Evolutionary conservation across 75 land plant species (phyloP).

Genomic region (Sequoia sempervirens): DNA sequence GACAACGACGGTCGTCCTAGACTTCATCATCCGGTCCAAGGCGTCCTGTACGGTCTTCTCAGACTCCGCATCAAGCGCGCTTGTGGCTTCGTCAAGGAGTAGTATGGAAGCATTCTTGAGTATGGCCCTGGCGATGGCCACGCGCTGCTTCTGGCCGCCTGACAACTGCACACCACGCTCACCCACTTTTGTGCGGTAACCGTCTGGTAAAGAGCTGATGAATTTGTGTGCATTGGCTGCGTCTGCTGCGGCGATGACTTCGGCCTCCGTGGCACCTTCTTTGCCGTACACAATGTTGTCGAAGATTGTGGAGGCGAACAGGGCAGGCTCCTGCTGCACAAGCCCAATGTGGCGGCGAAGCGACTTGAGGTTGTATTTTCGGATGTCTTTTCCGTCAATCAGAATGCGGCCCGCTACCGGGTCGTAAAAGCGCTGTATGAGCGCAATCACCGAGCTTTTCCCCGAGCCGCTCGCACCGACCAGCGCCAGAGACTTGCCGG

Average conservation of each 20-base stretch:
- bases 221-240: slow-evolving; percentile 83
- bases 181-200: slow-evolving; percentile 73
- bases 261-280: slow-evolving; percentile 68
- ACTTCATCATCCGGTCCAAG: slow-evolving; percentile 58
- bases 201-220: slow-evolving; percentile 73
- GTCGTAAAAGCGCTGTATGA: slow-evolving; percentile 78
- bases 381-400: slow-evolving; percentile 75
- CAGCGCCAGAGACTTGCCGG: slow-evolving; percentile 82
- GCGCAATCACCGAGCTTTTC: slow-evolving; percentile 76
- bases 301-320: slow-evolving; percentile 68
- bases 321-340: slow-evolving; percentile 88
- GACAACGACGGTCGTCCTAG: slow-evolving; percentile 72
- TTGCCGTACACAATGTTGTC: slow-evolving; percentile 86
- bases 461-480: slow-evolving; percentile 97
- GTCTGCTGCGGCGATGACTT: slow-evolving; percentile 71
- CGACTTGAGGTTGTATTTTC: slow-evolving; percentile 67
- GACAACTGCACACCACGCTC: slow-evolving; percentile 87
- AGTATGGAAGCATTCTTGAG: slow-evolving; percentile 67
- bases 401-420: slow-evolving; percentile 68
- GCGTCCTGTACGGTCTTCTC: slow-evolving; percentile 84
- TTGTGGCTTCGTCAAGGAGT: slow-evolving; percentile 90
- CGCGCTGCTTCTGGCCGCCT: slow-evolving; percentile 86
- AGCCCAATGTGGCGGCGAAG: slow-evolving; percentile 69
- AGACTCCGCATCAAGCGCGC: slow-evolving; percentile 86
- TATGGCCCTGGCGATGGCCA: slow-evolving; percentile 82